phyloP scores from a whole-genome alignment of 257 asterid species.

The Thymus quinquecostatus region DNA sequence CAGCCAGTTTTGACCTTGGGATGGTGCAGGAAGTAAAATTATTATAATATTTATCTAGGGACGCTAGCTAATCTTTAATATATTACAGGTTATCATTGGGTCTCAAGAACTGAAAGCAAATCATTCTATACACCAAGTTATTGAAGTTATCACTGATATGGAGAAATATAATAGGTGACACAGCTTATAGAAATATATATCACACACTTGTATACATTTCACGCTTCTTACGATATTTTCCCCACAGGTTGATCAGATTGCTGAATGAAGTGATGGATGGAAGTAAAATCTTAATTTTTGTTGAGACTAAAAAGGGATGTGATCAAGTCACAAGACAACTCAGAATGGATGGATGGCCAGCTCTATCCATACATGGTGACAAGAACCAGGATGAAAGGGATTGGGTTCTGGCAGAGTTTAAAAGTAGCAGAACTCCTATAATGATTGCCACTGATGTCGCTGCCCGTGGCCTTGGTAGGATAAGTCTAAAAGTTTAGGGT shows the following conservation, averaged over 20 bases:
- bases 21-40: slow-evolving; percentile 11
- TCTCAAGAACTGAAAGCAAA: slow-evolving; percentile 83
- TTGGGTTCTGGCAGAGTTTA: slow-evolving; percentile 91
- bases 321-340: slow-evolving; percentile 87
- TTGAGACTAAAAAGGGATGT: slow-evolving; percentile 92
- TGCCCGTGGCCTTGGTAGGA: slow-evolving; percentile 99
- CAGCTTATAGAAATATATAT: background rate
- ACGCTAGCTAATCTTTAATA: slow-evolving; percentile 18
- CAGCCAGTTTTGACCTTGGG: slow-evolving; percentile 21
- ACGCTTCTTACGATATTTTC: slow-evolving; percentile 36
- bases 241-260: slow-evolving; percentile 69
- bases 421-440: slow-evolving; percentile 81
- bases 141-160: slow-evolving; percentile 76
- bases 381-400: slow-evolving; percentile 93
- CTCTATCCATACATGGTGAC: slow-evolving; percentile 91
- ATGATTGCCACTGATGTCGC: slow-evolving; percentile 99
- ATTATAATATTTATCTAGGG: background rate
- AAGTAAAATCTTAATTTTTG: slow-evolving; percentile 78
- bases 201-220: background rate
- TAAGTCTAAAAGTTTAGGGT: slow-evolving; percentile 71
- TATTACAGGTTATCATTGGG: slow-evolving; percentile 73
- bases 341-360: slow-evolving; percentile 97
- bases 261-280: slow-evolving; percentile 86
- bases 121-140: slow-evolving; percentile 73
- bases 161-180: slow-evolving; percentile 89